These are phyloP conservation scores for Aphanomyces cochlioides DNA, from an alignment of 352 stramenopile genomes.

Conservation along the genomic window DNA sequence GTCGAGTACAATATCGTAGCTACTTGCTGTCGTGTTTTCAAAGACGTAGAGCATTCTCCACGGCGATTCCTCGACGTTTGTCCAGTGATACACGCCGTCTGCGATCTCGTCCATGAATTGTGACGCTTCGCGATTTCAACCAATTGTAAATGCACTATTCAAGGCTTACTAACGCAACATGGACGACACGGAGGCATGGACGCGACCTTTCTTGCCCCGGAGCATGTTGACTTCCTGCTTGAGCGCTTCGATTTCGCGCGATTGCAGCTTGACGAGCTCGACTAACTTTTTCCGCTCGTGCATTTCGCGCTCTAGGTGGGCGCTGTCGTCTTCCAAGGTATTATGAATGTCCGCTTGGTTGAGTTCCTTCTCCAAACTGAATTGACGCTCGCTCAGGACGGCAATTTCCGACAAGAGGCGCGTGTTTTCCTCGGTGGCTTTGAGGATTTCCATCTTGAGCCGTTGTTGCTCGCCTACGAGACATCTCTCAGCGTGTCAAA, in stretches of 20 bases:
- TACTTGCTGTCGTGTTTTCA: too few relatives aligned
- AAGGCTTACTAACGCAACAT: neutral
- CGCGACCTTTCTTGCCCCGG: slow-evolving; percentile 65
- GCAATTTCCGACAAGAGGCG: slow-evolving; percentile 72
- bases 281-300: slow-evolving; percentile 87
- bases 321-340: slow-evolving; percentile 33
- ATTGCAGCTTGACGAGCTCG: slow-evolving; percentile 88
- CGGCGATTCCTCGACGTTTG: too few relatives aligned
- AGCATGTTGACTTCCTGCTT: slow-evolving; percentile 87
- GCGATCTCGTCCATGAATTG: too few relatives aligned
- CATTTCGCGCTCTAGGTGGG: slow-evolving; percentile 63
- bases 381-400: slow-evolving; percentile 67
- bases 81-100: too few relatives aligned
- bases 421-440: slow-evolving; percentile 83
- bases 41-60: too few relatives aligned
- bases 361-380: slow-evolving; percentile 81
- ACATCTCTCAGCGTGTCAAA: neutral
- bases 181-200: neutral
- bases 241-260: slow-evolving; percentile 86
- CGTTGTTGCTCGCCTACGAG: slow-evolving; percentile 52
- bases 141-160: slow-evolving; percentile 14
- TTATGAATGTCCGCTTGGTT: slow-evolving; percentile 55
- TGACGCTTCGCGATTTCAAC: too few relatives aligned
- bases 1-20: too few relatives aligned
- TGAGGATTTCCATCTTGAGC: slow-evolving; percentile 69